Evolutionary conservation across 2,329 filamentous ascomycete genomes (phyloP), one percentile per base, ranked within the genome.

Genomic region (Colletotrichum eremochloae): DNA sequence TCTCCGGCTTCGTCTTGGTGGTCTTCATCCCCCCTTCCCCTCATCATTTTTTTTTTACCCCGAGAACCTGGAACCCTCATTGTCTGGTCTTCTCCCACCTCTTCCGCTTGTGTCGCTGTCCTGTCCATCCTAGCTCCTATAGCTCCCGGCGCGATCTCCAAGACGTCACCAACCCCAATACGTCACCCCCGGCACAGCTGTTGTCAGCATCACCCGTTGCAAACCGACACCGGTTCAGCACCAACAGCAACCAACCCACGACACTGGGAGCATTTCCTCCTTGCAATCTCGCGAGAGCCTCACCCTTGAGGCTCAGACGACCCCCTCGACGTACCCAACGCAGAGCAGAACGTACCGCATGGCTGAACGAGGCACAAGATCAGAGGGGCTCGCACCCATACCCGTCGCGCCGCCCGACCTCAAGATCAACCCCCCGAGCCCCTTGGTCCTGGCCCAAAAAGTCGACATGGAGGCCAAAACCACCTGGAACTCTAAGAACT

Each of bases 401-500:
- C 57, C 67, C 38, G 50, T 71, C 31, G 56, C 68, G 42, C 67
- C 68, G 33, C 62, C 71, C 42, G 68, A 71, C 42, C 70, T 73
- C 50, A 73, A 63, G 44, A 67, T 74, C 53, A 72, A 73, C 40
- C 42, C 65, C 48, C 82, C 82, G 40, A 82, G 75, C 15, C 77
- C 77, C 67, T 77, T 80, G 46, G 83, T 82, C 61, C 78, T 81
- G 46, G 78, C 78, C 58, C 61, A 70, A 18, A 74, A 69, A 31
- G 44, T 74, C n/a, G 76, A 76, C 46, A 58, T 72, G 56, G 75
- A 75, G 48, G n/a, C 57, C 66, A 73, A 71, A 52, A 66, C 20
- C 18, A 56, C 40, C 81, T 96, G 93, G 93, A 97, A 97, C 81
- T 95, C 93, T 33, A 88, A 90, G 75, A 92, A 93, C 76, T 82